A percentile compares a stretch with the other conserved stretches of the same genome.
Evolutionary conservation across 2,329 filamentous ascomycete genomes (phyloP).

Genomic region (Fusarium nurragi): DNA sequence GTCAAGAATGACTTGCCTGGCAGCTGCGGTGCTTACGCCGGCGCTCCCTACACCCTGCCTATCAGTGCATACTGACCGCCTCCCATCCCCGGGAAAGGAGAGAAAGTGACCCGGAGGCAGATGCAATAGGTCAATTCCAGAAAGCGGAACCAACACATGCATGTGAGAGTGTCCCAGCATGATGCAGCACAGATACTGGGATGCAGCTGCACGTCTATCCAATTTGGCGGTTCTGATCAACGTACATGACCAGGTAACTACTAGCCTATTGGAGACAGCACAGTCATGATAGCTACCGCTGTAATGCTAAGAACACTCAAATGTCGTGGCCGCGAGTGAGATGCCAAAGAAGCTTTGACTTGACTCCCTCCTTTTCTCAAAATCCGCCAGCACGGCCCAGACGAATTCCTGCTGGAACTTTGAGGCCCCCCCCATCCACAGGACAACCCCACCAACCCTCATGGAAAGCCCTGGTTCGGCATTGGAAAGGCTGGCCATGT

Average conservation of each 20-base stretch:
- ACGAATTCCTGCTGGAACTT: too few species aligned
- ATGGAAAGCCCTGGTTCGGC: too few species aligned
- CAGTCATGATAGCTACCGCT: neutral
- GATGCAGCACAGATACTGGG: neutral
- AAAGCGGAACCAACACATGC: neutral
- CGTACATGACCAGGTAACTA: neutral
- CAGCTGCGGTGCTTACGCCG: too few species aligned
- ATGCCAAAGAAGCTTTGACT: neutral
- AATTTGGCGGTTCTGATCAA: neutral
- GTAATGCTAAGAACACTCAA: neutral
- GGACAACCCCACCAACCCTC: too few species aligned
- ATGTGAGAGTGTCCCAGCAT: slow-evolving; percentile 1
- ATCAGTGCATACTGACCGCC: too few species aligned
- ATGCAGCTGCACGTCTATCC: neutral
- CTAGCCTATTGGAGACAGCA: neutral
- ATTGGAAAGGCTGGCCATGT: too few species aligned
- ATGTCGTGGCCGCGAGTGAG: neutral
- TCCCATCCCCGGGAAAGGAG: neutral
- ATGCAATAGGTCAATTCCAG: neutral
- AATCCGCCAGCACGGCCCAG: too few species aligned
- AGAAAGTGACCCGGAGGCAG: neutral
- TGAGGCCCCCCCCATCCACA: too few species aligned
- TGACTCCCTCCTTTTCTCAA: too few species aligned
- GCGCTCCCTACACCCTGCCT: too few species aligned
- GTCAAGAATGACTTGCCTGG: too few species aligned